Evolutionary conservation across 176 grass and related monocot species (phyloP).

Genomic region (Hsuehochloa calcarea): DNA sequence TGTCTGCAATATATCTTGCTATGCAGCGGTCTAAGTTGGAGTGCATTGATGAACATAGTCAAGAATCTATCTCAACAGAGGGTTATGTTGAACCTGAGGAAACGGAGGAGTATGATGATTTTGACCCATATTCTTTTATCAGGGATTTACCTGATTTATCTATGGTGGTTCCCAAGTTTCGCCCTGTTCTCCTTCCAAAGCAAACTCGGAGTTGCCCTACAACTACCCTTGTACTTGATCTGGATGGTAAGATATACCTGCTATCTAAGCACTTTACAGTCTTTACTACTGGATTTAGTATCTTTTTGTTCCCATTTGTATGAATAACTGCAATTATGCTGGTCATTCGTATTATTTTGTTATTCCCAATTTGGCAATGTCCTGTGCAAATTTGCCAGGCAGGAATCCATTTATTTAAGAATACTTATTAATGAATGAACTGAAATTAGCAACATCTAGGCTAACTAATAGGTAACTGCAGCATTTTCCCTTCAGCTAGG

Average conservation of each 20-base stretch:
- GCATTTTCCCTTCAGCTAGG: background rate
- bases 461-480: background rate
- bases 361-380: background rate
- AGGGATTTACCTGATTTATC: conserved; percentile 87
- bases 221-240: conserved; percentile 85
- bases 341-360: background rate
- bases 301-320: background rate
- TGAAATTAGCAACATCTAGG: background rate
- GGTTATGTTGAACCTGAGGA: conserved; percentile 64
- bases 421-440: background rate
- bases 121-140: conserved; percentile 88
- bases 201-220: conserved; percentile 91
- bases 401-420: background rate
- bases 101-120: conserved; percentile 64
- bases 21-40: conserved; percentile 77
- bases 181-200: conserved; percentile 86
- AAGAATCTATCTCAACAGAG: conserved; percentile 74
- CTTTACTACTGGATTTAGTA: background rate
- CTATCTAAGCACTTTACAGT: background rate
- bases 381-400: background rate
- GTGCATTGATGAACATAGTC: conserved; percentile 82
- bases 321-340: background rate
- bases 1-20: conserved; percentile 89
- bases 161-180: conserved; percentile 85
- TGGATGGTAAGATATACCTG: conserved; percentile 66